A percentile compares a stretch with the other conserved stretches of the same genome.
phyloP scores from a whole-genome alignment of 352 stramenopile species.

The Pythium aristosporum region DNA sequence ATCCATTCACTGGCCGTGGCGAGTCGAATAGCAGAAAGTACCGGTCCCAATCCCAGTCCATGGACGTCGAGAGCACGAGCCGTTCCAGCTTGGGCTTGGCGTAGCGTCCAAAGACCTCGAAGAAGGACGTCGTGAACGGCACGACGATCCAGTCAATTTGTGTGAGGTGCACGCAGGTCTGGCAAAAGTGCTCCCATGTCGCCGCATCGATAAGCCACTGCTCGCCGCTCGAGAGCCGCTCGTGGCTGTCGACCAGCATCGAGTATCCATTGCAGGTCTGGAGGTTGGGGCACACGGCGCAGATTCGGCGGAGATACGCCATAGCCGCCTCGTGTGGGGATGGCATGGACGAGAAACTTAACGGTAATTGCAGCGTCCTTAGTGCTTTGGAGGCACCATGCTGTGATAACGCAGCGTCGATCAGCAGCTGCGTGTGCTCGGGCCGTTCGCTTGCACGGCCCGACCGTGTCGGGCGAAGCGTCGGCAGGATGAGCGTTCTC shows the following conservation, averaged over 20 bases:
- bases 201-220: conserved; percentile 14
- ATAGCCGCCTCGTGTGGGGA: background rate
- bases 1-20: background rate
- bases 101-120: conserved; percentile 23
- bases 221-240: conserved; percentile 13
- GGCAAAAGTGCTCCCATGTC: conserved; percentile 19
- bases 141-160: conserved; percentile 22
- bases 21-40: conserved; percentile 1
- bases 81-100: conserved; percentile 7
- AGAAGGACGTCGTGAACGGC: conserved; percentile 22
- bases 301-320: conserved; percentile 6
- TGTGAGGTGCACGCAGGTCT: conserved; percentile 2
- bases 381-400: background rate
- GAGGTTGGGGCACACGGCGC: conserved; percentile 9
- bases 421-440: conserved; percentile 4
- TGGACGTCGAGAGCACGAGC: conserved; percentile 15
- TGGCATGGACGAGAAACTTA: background rate
- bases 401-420: conserved; percentile 3
- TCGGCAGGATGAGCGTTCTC: conserved; percentile 8
- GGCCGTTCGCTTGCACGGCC: background rate
- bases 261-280: conserved; percentile 12
- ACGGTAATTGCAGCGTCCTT: background rate
- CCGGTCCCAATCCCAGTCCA: conserved; percentile 23
- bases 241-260: conserved; percentile 2
- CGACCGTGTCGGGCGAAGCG: background rate